Percentiles rank a stretch among this genome's conserved stretches.
phyloP scores from a whole-genome alignment of 805 yeast genomes.

The Lipomyces oligophaga region DNA sequence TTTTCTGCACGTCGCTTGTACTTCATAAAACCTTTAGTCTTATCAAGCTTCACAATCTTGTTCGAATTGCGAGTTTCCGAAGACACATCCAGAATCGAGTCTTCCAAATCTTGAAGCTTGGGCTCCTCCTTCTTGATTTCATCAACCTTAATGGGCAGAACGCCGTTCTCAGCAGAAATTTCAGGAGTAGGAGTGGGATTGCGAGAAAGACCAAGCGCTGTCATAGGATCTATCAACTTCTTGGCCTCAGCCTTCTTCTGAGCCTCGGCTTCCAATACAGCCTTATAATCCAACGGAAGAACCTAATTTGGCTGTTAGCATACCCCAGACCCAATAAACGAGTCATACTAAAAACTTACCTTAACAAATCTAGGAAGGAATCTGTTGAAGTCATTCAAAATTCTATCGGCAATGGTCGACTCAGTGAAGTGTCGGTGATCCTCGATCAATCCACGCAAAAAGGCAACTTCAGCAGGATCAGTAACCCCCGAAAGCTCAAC shows the following conservation, averaged over 20 bases:
- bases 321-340: background rate
- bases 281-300: slow-evolving; percentile 86
- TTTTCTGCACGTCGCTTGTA: slow-evolving; percentile 84
- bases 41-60: slow-evolving; percentile 62
- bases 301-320: slow-evolving; percentile 6
- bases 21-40: slow-evolving; percentile 86
- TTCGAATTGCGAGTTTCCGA: slow-evolving; percentile 61
- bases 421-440: slow-evolving; percentile 94
- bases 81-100: slow-evolving; percentile 67
- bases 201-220: slow-evolving; percentile 23
- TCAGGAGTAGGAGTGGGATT: slow-evolving; percentile 8
- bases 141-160: slow-evolving; percentile 78
- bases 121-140: slow-evolving; percentile 70
- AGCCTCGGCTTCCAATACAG: slow-evolving; percentile 77
- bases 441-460: slow-evolving; percentile 85
- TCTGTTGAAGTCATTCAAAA: slow-evolving; percentile 83
- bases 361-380: slow-evolving; percentile 85
- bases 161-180: slow-evolving; percentile 61
- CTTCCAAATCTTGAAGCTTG: slow-evolving; percentile 83
- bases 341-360: slow-evolving; percentile 73
- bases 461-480: slow-evolving; percentile 91
- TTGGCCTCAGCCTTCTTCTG: slow-evolving; percentile 59
- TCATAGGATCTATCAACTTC: slow-evolving; percentile 41
- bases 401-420: slow-evolving; percentile 80
- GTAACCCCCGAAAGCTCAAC: slow-evolving; percentile 73